A percentile compares a stretch with the other conserved stretches of the same genome.
Conservation (phyloP, 495 filamentous ascomycete species). For the Aspergillus ostianus region DNA sequence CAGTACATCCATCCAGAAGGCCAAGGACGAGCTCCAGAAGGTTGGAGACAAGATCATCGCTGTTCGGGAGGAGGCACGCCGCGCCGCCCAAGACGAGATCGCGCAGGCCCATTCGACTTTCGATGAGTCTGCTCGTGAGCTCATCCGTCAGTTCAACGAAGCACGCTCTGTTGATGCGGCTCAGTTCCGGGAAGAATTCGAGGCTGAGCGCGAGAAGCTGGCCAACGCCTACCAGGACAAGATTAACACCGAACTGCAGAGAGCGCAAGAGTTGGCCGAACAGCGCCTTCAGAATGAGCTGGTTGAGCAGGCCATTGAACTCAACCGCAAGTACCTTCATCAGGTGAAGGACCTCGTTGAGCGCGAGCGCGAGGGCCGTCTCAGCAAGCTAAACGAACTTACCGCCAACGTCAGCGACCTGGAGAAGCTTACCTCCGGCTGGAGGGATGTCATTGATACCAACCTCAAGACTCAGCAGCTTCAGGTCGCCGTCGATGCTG, state of each 20-base stretch:
- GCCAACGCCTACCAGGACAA: conserved; percentile 73
- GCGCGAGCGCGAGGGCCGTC: conserved; percentile 79
- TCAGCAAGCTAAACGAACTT: conserved; percentile 81
- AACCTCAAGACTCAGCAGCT: conserved; percentile 94
- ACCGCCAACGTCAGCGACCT: conserved; percentile 72
- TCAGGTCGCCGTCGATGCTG: conserved; percentile 90
- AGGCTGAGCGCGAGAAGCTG: conserved; percentile 78
- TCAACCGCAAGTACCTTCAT: conserved; percentile 78
- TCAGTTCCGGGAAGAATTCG: conserved; percentile 84
- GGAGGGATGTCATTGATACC: conserved; percentile 81
- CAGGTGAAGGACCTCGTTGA: conserved; percentile 82
- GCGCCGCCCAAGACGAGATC: conserved; percentile 76
- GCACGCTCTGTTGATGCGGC: conserved; percentile 72
- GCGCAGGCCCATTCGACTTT: conserved; percentile 70
- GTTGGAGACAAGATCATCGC: conserved; percentile 70
- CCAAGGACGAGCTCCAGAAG: conserved; percentile 76
- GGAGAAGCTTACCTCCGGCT: conserved; percentile 78
- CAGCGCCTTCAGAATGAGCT: conserved; percentile 80
- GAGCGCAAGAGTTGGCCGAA: conserved; percentile 71
- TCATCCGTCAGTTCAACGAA: conserved; percentile 66
- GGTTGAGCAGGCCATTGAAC: conserved; percentile 82
- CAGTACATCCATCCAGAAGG: conserved; percentile 69
- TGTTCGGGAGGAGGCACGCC: conserved; percentile 63
- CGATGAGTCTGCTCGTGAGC: conserved; percentile 74
- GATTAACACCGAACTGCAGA: conserved; percentile 70